Percentiles rank a stretch among this genome's conserved stretches.
Conservation (phyloP, 257 asterid genomes). For the Cordia subcordata region DNA sequence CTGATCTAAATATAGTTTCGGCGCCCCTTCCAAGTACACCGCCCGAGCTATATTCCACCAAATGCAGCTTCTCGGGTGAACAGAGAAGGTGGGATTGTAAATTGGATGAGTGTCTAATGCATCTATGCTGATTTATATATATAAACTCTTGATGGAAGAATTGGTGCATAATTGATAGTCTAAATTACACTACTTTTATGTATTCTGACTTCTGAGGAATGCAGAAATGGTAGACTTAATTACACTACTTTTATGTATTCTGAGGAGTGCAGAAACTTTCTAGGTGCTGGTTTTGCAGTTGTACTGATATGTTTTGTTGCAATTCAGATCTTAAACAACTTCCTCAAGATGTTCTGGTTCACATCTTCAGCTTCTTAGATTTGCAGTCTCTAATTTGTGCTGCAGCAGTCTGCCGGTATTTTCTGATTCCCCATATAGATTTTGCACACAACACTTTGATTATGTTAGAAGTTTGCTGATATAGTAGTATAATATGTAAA, state of each 20-base stretch:
- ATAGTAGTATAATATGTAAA: not conserved
- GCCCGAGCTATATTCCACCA: too few relatives aligned
- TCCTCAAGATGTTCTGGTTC: constrained; percentile 68
- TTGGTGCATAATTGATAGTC: too few relatives aligned
- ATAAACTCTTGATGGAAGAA: too few relatives aligned
- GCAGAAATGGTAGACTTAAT: too few relatives aligned
- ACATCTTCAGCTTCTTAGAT: constrained; percentile 63
- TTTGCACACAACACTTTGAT: not conserved
- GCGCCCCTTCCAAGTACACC: too few relatives aligned
- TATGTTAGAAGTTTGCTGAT: not conserved
- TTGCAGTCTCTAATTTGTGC: constrained; percentile 63
- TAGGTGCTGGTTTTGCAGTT: not conserved
- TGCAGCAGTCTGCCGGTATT: constrained; percentile 68
- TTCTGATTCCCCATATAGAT: not conserved
- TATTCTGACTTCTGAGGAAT: not conserved
- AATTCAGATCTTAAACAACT: constrained; percentile 43
- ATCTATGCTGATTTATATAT: too few relatives aligned
- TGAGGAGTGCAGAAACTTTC: constrained; percentile 4
- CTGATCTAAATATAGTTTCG: too few relatives aligned
- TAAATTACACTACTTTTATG: too few relatives aligned
- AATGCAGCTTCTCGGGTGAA: too few relatives aligned
- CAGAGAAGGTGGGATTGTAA: too few relatives aligned
- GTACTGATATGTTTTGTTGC: constrained; percentile 6
- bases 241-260: not conserved
- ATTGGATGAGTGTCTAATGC: too few relatives aligned